Conservation (phyloP, 352 stramenopile genomes). For the Phytophthora nicotianae region DNA sequence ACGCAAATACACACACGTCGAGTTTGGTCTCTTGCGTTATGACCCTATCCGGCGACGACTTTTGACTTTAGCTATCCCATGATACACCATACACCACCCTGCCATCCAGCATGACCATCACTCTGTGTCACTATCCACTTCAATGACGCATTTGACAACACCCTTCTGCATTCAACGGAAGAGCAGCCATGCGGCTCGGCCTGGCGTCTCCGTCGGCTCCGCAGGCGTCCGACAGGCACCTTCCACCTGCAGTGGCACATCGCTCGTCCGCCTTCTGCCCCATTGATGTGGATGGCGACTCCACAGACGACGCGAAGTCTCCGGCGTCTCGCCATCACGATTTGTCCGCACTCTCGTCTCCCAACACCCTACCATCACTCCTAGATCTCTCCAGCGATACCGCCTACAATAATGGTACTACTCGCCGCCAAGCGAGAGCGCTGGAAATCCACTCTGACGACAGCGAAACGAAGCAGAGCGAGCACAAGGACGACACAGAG, state of each 20-base stretch:
- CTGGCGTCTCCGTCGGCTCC: conserved; percentile 14
- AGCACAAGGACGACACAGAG: conserved; percentile 16
- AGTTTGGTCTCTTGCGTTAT: background rate
- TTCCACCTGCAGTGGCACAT: background rate
- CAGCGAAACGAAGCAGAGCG: conserved; percentile 22
- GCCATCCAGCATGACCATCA: conserved; percentile 12
- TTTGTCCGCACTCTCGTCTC: conserved; percentile 1
- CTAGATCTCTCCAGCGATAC: conserved; percentile 1
- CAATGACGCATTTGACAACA: conserved; percentile 18
- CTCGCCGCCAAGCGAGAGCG: background rate
- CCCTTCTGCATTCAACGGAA: background rate
- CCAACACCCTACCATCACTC: conserved; percentile 28
- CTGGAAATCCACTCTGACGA: conserved; percentile 16
- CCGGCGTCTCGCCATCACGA: background rate
- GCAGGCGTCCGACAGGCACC: conserved; percentile 1
- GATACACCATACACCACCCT: background rate
- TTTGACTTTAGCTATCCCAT: conserved; percentile 3
- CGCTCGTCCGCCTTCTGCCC: conserved; percentile 22
- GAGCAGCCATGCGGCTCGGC: conserved; percentile 32
- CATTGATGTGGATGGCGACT: conserved; percentile 40
- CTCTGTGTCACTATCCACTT: conserved; percentile 19
- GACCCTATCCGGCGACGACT: conserved; percentile 7
- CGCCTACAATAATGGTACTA: conserved; percentile 6
- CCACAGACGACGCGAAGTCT: conserved; percentile 20
- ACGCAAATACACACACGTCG: background rate